phyloP scores from a whole-genome alignment of 345 rosid genomes.

The Ricinus communis region DNA sequence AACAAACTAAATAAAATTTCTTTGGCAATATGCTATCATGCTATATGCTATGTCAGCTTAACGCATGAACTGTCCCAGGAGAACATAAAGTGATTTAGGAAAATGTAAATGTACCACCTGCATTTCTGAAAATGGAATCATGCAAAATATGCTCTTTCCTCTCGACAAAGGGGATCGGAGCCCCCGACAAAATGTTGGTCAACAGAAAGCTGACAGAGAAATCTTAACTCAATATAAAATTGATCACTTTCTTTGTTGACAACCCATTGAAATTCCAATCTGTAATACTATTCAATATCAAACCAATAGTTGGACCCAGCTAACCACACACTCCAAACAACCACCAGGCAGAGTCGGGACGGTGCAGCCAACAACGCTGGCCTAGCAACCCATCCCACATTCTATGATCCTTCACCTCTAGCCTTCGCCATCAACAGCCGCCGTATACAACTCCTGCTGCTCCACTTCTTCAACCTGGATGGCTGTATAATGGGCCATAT shows the following conservation, averaged over 20 bases:
- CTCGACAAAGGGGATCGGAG: too few relatives aligned
- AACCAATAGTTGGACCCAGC: slow-evolving; percentile 40
- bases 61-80: not conserved
- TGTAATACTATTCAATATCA: too few relatives aligned
- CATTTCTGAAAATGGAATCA: too few relatives aligned
- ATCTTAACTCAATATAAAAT: too few relatives aligned
- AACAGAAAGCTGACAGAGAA: too few relatives aligned
- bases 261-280: too few relatives aligned
- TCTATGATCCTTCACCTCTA: slow-evolving; percentile 77
- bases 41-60: not conserved
- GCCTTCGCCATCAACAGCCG: slow-evolving; percentile 28
- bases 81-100: not conserved
- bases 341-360: slow-evolving; percentile 68
- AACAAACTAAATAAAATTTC: not conserved
- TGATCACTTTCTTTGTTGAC: too few relatives aligned
- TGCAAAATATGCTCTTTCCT: too few relatives aligned
- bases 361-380: slow-evolving; percentile 77
- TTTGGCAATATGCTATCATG: not conserved
- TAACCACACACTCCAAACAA: slow-evolving; percentile 63
- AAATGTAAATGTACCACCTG: too few relatives aligned
- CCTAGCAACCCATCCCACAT: slow-evolving; percentile 65
- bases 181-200: too few relatives aligned
- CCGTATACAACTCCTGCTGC: slow-evolving; percentile 11
- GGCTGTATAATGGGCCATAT: slow-evolving; percentile 66
- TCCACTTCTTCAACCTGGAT: slow-evolving; percentile 23